Percentiles rank a stretch among this genome's conserved stretches.
Evolutionary conservation across 78 protist species (phyloP).

Genomic region (Monosiga brevicollis): DNA sequence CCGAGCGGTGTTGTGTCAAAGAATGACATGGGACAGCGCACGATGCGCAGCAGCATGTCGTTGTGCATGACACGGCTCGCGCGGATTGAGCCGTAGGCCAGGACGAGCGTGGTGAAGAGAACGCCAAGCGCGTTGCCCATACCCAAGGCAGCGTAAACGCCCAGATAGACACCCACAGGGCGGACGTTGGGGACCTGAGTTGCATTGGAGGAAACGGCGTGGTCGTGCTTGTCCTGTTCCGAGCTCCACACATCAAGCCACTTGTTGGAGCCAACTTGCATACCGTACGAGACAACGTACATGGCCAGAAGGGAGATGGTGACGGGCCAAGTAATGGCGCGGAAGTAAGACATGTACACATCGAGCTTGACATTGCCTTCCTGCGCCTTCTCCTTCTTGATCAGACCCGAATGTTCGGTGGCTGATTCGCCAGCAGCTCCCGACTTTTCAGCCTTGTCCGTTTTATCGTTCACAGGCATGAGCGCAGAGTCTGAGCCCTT

Average conservation of each 20-base stretch:
- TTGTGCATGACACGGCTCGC: not conserved
- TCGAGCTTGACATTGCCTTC: slow-evolving; percentile 1
- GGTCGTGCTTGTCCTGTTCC: not conserved
- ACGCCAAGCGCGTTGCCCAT: not conserved
- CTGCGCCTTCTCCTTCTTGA: slow-evolving; percentile 9
- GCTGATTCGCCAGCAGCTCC: too few relatives aligned
- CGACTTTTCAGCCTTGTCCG: too few relatives aligned
- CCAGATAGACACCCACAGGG: slow-evolving; percentile 4
- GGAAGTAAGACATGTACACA: slow-evolving; percentile 8
- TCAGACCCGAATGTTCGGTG: slow-evolving; percentile 17
- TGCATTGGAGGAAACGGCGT: not conserved
- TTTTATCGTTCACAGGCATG: too few relatives aligned
- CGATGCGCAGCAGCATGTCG: not conserved
- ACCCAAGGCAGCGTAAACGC: slow-evolving; percentile 14
- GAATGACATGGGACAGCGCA: slow-evolving; percentile 74
- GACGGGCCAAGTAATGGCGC: not conserved
- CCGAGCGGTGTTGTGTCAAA: slow-evolving; percentile 97
- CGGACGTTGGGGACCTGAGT: not conserved
- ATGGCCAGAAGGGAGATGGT: not conserved
- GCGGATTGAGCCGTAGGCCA: not conserved
- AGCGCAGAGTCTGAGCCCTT: too few relatives aligned
- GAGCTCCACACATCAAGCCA: not conserved
- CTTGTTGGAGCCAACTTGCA: not conserved
- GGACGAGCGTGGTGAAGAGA: not conserved
- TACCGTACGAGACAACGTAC: not conserved